phyloP scores from a whole-genome alignment of 768 basidiomycete genomes.

The Pseudohyphozyma bogoriensis region DNA sequence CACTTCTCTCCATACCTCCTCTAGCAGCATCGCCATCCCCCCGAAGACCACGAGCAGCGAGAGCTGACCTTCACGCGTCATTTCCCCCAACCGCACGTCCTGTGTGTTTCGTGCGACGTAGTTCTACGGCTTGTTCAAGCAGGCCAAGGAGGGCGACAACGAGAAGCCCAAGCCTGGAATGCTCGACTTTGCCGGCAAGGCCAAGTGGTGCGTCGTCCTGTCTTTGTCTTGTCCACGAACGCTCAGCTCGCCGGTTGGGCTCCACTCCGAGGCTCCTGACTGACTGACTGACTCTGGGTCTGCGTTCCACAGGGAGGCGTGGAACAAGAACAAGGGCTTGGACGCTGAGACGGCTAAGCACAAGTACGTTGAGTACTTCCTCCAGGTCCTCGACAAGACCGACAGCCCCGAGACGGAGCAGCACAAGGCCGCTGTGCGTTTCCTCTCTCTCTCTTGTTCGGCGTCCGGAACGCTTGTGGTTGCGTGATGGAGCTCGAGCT shows the following conservation, averaged over 20 bases:
- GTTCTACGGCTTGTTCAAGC: constrained; percentile 94
- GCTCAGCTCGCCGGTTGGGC: not conserved
- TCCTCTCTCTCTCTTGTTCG: too few species aligned
- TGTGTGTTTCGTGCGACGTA: too few species aligned
- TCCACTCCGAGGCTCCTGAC: too few species aligned
- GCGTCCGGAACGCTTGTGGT: too few species aligned
- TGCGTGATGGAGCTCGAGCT: too few species aligned
- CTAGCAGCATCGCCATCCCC: not conserved
- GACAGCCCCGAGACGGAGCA: constrained; percentile 49
- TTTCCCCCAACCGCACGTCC: too few species aligned
- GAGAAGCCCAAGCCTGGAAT: constrained; percentile 36
- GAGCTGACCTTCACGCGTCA: too few species aligned
- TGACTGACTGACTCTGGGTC: too few species aligned
- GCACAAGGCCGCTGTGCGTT: constrained; percentile 48
- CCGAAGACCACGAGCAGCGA: not conserved
- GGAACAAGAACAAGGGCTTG: constrained; percentile 61
- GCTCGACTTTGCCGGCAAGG: constrained; percentile 76
- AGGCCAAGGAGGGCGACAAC: constrained; percentile 48
- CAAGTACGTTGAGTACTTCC: constrained; percentile 65
- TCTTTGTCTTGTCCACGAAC: not conserved
- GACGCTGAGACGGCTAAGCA: constrained; percentile 60
- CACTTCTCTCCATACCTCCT: too few species aligned
- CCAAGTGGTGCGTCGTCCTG: constrained; percentile 61
- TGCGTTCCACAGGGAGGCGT: constrained; percentile 67
- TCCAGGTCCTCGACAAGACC: constrained; percentile 51